phyloP scores from a whole-genome alignment of 768 basidiomycete genomes.

The Russula vinacea region DNA sequence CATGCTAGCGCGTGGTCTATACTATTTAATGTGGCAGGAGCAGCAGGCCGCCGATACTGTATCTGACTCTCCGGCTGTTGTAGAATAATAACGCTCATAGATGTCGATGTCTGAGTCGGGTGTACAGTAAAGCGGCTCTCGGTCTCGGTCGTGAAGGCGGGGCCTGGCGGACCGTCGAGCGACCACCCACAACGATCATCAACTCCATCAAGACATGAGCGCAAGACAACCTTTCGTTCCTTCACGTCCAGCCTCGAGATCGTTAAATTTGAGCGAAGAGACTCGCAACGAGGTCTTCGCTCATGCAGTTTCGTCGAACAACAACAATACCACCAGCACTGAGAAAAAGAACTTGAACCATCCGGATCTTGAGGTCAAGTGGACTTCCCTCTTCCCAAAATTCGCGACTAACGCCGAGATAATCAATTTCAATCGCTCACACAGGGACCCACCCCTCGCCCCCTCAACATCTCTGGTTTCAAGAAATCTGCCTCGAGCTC shows the following conservation, averaged over 20 bases:
- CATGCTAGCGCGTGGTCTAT: conserved; percentile 64
- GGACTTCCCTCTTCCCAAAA: background rate
- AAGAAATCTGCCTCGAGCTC: conserved; percentile 10
- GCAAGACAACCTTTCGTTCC: conserved; percentile 27
- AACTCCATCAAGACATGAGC: conserved; percentile 1
- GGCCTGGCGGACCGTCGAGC: conserved; percentile 11
- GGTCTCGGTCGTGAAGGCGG: too few relatives aligned
- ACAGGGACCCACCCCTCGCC: conserved; percentile 1
- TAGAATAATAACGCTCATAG: conserved; percentile 16
- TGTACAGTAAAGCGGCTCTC: too few relatives aligned
- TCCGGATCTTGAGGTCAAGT: conserved; percentile 8
- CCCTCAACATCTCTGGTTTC: conserved; percentile 20
- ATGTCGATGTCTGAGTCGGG: background rate
- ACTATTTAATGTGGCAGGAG: conserved; percentile 78
- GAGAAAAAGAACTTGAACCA: background rate
- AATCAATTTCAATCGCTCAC: background rate
- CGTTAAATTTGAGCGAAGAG: conserved; percentile 9
- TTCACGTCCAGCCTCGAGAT: conserved; percentile 21
- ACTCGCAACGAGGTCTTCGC: background rate
- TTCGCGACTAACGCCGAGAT: background rate
- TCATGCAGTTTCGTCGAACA: background rate
- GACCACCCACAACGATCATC: background rate
- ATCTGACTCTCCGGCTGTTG: conserved; percentile 20
- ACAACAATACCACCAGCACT: background rate
- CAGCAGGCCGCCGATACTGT: conserved; percentile 54